Evolutionary conservation across 305 asterid genomes (phyloP).

Genomic region (Nicotiana rustica): DNA sequence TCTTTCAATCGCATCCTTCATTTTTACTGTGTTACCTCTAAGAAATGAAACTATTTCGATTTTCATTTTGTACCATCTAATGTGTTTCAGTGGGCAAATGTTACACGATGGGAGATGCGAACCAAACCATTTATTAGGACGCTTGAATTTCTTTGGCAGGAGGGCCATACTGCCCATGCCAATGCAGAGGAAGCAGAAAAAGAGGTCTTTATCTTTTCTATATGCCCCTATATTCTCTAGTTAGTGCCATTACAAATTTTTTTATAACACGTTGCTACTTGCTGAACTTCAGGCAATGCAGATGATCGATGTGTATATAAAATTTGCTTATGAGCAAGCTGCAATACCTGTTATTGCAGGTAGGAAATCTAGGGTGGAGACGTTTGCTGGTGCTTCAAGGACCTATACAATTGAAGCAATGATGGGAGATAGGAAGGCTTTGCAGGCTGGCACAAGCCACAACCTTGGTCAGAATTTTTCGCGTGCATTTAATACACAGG

Average conservation of each 20-base stretch:
- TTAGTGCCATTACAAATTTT: conserved; percentile 31
- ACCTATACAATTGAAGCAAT: conserved; percentile 98
- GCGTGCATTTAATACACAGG: conserved; percentile 94
- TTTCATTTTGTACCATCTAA: conserved; percentile 33
- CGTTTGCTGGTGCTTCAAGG: conserved; percentile 93
- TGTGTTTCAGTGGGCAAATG: conserved; percentile 90
- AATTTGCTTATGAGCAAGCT: conserved; percentile 96
- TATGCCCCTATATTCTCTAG: not conserved
- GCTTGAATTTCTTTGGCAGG: conserved; percentile 97
- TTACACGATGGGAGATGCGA: conserved; percentile 99
- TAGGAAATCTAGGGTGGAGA: conserved; percentile 89
- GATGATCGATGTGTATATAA: conserved; percentile 89
- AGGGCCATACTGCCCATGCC: conserved; percentile 99
- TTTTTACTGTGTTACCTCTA: conserved; percentile 26
- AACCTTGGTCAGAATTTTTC: conserved; percentile 98
- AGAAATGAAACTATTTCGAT: conserved; percentile 20
- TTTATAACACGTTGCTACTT: conserved; percentile 44
- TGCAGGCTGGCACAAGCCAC: conserved; percentile 99
- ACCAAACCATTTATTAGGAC: conserved; percentile 95
- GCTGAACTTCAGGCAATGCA: conserved; percentile 80
- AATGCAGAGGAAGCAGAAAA: conserved; percentile 90
- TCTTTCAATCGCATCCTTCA: conserved; percentile 33
- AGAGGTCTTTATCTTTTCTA: conserved; percentile 62
- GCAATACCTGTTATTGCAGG: conserved; percentile 98
- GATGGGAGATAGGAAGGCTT: conserved; percentile 99